Evolutionary conservation across 1,284 basidiomycete species (phyloP).

Genomic region (Pseudozyma pruni): DNA sequence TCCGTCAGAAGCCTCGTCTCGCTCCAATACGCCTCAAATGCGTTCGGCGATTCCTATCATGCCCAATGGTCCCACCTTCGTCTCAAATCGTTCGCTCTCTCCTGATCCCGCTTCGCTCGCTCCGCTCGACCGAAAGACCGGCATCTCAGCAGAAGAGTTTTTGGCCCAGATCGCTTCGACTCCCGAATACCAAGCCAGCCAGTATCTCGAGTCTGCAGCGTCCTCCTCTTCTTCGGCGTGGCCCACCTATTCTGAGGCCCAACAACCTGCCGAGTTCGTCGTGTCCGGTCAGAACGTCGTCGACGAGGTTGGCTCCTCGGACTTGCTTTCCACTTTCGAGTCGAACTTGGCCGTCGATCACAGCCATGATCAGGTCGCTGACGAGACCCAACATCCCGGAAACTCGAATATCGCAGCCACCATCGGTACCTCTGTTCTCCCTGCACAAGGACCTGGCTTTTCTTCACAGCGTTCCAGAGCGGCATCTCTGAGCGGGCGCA

Average conservation of each 20-base stretch:
- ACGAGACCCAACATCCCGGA: background rate
- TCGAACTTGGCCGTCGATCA: conserved; percentile 1
- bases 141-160: conserved; percentile 33
- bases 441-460: conserved; percentile 20
- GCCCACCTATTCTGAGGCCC: background rate
- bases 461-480: conserved; percentile 28
- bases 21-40: conserved; percentile 33
- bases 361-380: background rate
- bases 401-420: conserved; percentile 10
- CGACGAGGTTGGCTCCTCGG: too few relatives aligned
- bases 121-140: background rate
- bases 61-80: conserved; percentile 41
- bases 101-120: conserved; percentile 12
- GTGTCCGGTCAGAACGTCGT: background rate
- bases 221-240: conserved; percentile 1
- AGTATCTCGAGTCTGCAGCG: conserved; percentile 19
- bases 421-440: conserved; percentile 2
- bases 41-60: conserved; percentile 40
- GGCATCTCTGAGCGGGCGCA: conserved; percentile 18
- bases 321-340: background rate
- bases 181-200: conserved; percentile 41
- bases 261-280: background rate
- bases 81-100: conserved; percentile 10
- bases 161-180: conserved; percentile 37
- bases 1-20: conserved; percentile 12